These are phyloP conservation scores for Wallacemonas rigidus DNA, from an alignment of 208 protist species.

Conservation along the genomic window DNA sequence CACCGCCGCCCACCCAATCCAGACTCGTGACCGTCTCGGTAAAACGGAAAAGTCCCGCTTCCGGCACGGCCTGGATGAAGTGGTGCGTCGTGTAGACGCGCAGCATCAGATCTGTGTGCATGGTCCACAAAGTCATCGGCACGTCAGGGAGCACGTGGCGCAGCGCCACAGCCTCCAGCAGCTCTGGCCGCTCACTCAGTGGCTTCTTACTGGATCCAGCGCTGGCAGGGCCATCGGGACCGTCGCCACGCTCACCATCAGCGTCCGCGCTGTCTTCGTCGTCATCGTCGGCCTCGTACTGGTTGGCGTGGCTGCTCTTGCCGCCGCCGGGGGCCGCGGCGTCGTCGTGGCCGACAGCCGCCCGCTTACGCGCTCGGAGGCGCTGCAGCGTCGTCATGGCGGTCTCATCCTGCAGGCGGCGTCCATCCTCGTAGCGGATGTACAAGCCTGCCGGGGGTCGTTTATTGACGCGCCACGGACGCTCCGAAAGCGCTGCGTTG, in stretches of 20 bases:
- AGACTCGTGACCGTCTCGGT: slow-evolving; percentile 60
- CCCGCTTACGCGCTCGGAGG: slow-evolving; percentile 20
- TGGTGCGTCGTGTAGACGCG: slow-evolving; percentile 62
- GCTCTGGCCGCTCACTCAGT: slow-evolving; percentile 17
- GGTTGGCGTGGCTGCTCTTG: too few species aligned
- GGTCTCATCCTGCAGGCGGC: slow-evolving; percentile 37
- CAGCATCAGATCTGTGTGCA: slow-evolving; percentile 65
- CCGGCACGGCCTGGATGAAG: slow-evolving; percentile 62
- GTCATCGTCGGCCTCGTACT: neutral
- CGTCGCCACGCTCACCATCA: neutral
- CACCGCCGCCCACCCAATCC: slow-evolving; percentile 56
- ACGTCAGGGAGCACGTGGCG: slow-evolving; percentile 40
- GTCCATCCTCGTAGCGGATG: slow-evolving; percentile 65
- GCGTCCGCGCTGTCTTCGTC: slow-evolving; percentile 19
- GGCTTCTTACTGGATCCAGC: slow-evolving; percentile 23
- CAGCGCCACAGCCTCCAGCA: slow-evolving; percentile 43
- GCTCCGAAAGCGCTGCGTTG: slow-evolving; percentile 37
- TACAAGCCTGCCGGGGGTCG: slow-evolving; percentile 29
- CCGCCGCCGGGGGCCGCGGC: neutral
- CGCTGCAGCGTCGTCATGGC: slow-evolving; percentile 17
- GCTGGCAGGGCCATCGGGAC: neutral
- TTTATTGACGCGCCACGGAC: slow-evolving; percentile 46
- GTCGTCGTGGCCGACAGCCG: slow-evolving; percentile 18
- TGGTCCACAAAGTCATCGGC: slow-evolving; percentile 48
- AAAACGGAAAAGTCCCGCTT: slow-evolving; percentile 48